phyloP scores from a whole-genome alignment of 2,329 filamentous ascomycete species.

The Penicillium janthinellum region DNA sequence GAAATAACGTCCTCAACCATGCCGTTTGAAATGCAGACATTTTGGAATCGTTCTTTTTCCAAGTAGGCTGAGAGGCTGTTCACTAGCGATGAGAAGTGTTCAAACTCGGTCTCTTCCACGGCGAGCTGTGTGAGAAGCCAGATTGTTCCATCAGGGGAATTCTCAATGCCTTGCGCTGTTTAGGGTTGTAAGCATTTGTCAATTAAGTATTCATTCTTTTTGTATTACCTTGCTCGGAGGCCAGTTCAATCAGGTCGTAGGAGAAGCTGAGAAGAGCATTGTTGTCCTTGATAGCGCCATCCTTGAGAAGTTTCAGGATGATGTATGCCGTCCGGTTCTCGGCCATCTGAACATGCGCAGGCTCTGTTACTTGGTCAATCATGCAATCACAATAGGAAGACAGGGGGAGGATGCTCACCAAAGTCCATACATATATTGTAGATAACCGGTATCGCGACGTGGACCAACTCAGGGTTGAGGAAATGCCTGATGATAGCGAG shows the following conservation, averaged over 20 bases:
- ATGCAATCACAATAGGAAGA: neutral
- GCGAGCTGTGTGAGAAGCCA: constrained; percentile 38
- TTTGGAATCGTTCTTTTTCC: constrained; percentile 43
- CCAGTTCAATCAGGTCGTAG: constrained; percentile 45
- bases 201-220: neutral
- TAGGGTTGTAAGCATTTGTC: constrained; percentile 4
- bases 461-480: constrained; percentile 36
- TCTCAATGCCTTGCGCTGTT: constrained; percentile 38
- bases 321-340: constrained; percentile 41
- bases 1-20: constrained; percentile 38
- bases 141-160: constrained; percentile 39
- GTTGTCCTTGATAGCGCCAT: constrained; percentile 35
- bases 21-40: constrained; percentile 35
- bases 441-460: constrained; percentile 47
- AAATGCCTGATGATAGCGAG: constrained; percentile 41
- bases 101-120: constrained; percentile 28
- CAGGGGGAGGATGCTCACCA: constrained; percentile 30
- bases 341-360: constrained; percentile 43
- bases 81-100: constrained; percentile 36
- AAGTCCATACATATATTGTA: constrained; percentile 51
- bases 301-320: constrained; percentile 38
- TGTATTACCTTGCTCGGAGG: constrained; percentile 42
- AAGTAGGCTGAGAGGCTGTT: constrained; percentile 40
- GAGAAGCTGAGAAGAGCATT: constrained; percentile 38
- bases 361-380: constrained; percentile 35